Evolutionary conservation across 1,284 basidiomycete genomes (phyloP).

Genomic region (Boletellus deceptivus): DNA sequence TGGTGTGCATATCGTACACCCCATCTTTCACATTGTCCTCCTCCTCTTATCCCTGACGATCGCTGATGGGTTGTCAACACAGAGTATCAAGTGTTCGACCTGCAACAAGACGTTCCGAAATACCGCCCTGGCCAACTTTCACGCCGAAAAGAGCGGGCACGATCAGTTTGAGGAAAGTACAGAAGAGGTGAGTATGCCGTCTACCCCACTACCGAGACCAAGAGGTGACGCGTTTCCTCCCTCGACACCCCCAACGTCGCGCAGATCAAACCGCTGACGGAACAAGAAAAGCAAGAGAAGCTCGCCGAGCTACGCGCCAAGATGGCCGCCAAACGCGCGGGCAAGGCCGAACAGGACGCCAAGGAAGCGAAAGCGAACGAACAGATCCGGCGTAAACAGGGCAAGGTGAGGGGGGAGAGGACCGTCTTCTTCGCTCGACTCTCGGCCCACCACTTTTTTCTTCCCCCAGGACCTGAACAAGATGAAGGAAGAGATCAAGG

Average conservation of each 20-base stretch:
- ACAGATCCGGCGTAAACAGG: constrained; percentile 77
- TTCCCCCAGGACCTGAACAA: constrained; percentile 60
- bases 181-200: constrained; percentile 69
- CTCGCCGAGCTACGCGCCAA: constrained; percentile 78
- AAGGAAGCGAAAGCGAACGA: constrained; percentile 79
- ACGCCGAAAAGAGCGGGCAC: constrained; percentile 94
- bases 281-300: constrained; percentile 88
- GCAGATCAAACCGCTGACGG: constrained; percentile 88
- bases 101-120: constrained; percentile 89
- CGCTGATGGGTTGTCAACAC: neutral
- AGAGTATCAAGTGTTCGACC: constrained; percentile 79
- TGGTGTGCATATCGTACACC: neutral
- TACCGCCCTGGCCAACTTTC: constrained; percentile 87
- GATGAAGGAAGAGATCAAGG: constrained; percentile 74
- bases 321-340: constrained; percentile 72
- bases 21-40: neutral
- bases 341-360: constrained; percentile 67
- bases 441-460: too few relatives aligned
- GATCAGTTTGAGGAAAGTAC: constrained; percentile 94
- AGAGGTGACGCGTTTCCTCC: too few relatives aligned
- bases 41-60: neutral
- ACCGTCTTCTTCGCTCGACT: constrained; percentile 3
- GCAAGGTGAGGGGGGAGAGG: constrained; percentile 71
- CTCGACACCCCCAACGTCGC: neutral
- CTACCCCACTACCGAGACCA: too few relatives aligned